These are phyloP conservation scores for sunflower (Helianthus annuus) DNA, from an alignment of 129 eudicot genomes.

Conservation along the genomic window DNA sequence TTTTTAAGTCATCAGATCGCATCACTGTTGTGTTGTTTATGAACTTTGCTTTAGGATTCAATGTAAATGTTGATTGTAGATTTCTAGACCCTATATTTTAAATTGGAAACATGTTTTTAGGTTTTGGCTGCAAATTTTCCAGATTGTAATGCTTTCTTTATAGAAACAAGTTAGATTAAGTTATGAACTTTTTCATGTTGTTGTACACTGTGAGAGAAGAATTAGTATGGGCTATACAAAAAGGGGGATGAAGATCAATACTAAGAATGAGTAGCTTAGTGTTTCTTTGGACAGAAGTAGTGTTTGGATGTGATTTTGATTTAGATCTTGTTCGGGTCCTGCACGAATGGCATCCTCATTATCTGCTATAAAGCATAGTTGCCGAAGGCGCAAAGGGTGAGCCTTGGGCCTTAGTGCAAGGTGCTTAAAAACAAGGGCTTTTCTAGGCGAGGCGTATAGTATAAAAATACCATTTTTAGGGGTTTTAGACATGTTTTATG, in stretches of 20 bases:
- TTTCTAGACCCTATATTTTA: not conserved
- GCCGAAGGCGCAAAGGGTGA: too few species aligned
- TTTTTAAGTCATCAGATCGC: conserved; percentile 19
- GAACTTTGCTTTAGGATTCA: conserved; percentile 8
- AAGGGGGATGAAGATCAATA: conserved; percentile 3
- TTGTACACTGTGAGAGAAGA: not conserved
- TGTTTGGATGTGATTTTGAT: conserved; percentile 13
- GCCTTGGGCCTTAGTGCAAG: too few species aligned
- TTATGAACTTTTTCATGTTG: not conserved
- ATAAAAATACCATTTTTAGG: too few species aligned
- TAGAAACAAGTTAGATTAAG: not conserved
- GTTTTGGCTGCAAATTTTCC: not conserved
- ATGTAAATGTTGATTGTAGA: not conserved
- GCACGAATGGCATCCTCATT: not conserved
- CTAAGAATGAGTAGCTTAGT: not conserved
- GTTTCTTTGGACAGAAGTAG: not conserved
- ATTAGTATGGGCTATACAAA: not conserved
- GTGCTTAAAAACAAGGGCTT: too few species aligned
- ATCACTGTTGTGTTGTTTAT: not conserved
- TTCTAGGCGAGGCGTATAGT: too few species aligned
- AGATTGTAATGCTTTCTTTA: not conserved
- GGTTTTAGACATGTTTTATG: too few species aligned
- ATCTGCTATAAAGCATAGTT: not conserved
- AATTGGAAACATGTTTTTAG: conserved; percentile 4
- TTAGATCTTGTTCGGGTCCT: conserved; percentile 5